phyloP scores from a whole-genome alignment of 176 grass and related monocot species.

The Otatea glauca region DNA sequence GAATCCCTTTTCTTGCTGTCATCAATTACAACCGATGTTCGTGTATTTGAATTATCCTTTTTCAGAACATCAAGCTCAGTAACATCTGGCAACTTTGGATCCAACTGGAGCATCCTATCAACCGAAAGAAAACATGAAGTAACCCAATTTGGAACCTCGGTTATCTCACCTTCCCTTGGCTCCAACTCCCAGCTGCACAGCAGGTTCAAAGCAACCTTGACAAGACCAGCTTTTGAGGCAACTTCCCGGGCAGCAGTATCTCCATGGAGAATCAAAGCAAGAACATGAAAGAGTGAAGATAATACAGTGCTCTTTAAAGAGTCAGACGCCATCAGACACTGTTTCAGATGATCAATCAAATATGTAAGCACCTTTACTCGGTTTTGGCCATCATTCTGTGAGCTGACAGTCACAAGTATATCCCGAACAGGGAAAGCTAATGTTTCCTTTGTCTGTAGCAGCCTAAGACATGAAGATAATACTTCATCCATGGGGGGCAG shows the following conservation, averaged over 20 bases:
- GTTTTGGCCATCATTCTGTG: conserved; percentile 93
- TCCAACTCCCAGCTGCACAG: conserved; percentile 73
- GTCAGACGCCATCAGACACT: conserved; percentile 53
- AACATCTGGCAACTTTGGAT: conserved; percentile 86
- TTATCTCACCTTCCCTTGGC: conserved; percentile 45
- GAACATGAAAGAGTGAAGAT: conserved; percentile 85
- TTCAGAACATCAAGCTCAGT: conserved; percentile 71
- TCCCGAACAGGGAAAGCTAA: conserved; percentile 91
- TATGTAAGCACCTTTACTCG: conserved; percentile 74
- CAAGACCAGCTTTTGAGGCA: conserved; percentile 70
- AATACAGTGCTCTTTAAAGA: conserved; percentile 55
- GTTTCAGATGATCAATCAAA: conserved; percentile 92
- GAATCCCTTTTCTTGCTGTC: conserved; percentile 63
- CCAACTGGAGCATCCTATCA: conserved; percentile 91
- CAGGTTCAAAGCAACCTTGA: conserved; percentile 83
- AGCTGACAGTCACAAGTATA: conserved; percentile 89
- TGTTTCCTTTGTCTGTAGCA: conserved; percentile 79
- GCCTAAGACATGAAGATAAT: conserved; percentile 70
- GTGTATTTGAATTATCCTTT: conserved; percentile 60
- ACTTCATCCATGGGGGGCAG: conserved; percentile 89
- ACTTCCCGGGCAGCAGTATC: conserved; percentile 78
- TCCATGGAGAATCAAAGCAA: conserved; percentile 94
- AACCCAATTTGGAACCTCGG: conserved; percentile 85
- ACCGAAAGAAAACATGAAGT: conserved; percentile 95
- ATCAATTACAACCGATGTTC: conserved; percentile 75